A percentile compares a stretch with the other conserved stretches of the same genome.
These are phyloP conservation scores for Cadophora gregata DNA, from an alignment of 2,329 filamentous ascomycete species.

Conservation along the genomic window DNA sequence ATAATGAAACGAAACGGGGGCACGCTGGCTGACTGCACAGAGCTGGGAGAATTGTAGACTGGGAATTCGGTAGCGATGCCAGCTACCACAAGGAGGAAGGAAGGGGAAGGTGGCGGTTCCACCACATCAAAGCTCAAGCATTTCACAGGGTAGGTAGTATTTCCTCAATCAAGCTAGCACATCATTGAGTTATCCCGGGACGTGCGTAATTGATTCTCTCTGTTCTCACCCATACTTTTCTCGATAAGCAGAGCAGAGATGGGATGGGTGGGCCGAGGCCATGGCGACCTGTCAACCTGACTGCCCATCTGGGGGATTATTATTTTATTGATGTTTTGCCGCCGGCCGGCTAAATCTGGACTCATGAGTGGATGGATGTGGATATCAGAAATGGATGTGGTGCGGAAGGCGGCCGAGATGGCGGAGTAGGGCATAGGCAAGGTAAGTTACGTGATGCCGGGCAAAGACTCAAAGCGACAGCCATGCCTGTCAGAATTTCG, in stretches of 20 bases:
- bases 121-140: constrained; percentile 3
- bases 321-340: constrained; percentile 29
- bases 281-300: constrained; percentile 9
- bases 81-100: background rate
- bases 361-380: constrained; percentile 10
- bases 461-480: background rate
- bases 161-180: constrained; percentile 11
- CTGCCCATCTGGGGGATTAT: constrained; percentile 11
- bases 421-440: constrained; percentile 4
- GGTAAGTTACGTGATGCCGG: background rate
- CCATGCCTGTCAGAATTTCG: background rate
- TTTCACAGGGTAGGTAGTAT: constrained; percentile 7
- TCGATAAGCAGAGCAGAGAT: background rate
- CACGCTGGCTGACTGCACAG: background rate
- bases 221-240: background rate
- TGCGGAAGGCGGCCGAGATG: constrained; percentile 14
- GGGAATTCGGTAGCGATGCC: constrained; percentile 3
- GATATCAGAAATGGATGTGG: constrained; percentile 10
- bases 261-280: constrained; percentile 7
- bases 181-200: constrained; percentile 5
- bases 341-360: constrained; percentile 29
- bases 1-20: constrained; percentile 2
- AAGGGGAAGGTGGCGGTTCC: background rate
- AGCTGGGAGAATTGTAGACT: background rate
- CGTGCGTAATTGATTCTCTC: constrained; percentile 5